phyloP scores from a whole-genome alignment of 495 filamentous ascomycete species.

The Sphaerosporella brunnea region DNA sequence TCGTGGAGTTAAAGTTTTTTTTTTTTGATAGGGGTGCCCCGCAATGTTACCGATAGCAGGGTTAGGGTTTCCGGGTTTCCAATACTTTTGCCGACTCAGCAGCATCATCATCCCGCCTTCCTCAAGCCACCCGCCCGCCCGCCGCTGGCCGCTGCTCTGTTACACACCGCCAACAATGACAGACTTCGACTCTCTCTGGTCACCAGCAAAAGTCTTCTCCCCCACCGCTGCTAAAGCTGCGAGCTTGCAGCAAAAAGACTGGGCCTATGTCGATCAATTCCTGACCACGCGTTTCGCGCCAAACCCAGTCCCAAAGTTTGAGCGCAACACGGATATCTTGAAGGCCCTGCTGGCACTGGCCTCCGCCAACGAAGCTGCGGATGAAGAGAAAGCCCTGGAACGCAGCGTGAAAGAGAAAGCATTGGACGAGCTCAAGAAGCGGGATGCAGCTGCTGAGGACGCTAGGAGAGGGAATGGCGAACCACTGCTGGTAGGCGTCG shows the following conservation, averaged over 20 bases:
- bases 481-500: slow-evolving; percentile 13
- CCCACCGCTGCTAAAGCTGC: slow-evolving; percentile 50
- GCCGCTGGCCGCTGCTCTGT: too few species aligned
- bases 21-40: too few species aligned
- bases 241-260: slow-evolving; percentile 56
- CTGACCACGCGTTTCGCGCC: slow-evolving; percentile 49
- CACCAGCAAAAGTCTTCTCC: slow-evolving; percentile 49
- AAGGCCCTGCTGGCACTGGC: slow-evolving; percentile 58
- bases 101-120: too few species aligned
- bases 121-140: too few species aligned
- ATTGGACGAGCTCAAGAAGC: slow-evolving; percentile 30
- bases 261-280: slow-evolving; percentile 75
- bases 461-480: slow-evolving; percentile 7
- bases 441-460: slow-evolving; percentile 4
- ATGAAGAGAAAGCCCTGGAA: slow-evolving; percentile 50
- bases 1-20: too few species aligned
- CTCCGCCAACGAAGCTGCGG: slow-evolving; percentile 59
- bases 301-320: slow-evolving; percentile 46
- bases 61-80: too few species aligned
- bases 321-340: slow-evolving; percentile 71
- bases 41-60: too few species aligned
- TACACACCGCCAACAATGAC: background rate
- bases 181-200: slow-evolving; percentile 25
- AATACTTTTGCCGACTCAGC: too few species aligned
- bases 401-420: slow-evolving; percentile 42